Conservation (phyloP, 2,329 filamentous ascomycete genomes). For the Aspergillus sojae region DNA sequence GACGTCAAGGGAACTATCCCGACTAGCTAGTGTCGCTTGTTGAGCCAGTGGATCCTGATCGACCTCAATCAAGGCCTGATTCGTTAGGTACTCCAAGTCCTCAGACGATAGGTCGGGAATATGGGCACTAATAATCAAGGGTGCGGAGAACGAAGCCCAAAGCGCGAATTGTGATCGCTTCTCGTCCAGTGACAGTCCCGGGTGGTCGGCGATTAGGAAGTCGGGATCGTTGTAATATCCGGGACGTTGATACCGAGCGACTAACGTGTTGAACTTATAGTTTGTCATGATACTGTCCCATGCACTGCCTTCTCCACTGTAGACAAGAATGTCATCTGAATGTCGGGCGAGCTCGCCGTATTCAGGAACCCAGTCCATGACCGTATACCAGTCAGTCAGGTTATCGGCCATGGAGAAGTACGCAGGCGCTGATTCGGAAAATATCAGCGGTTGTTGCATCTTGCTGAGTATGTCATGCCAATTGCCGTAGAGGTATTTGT, state of each 20-base stretch:
- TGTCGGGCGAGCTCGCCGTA: constrained; percentile 51
- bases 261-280: constrained; percentile 48
- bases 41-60: constrained; percentile 48
- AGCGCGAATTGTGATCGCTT: constrained; percentile 53
- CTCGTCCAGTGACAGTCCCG: constrained; percentile 46
- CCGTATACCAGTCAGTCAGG: constrained; percentile 48
- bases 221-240: constrained; percentile 54
- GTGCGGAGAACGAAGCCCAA: constrained; percentile 55
- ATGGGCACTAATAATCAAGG: constrained; percentile 53
- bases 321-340: constrained; percentile 48
- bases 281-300: constrained; percentile 55
- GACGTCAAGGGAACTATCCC: constrained; percentile 48
- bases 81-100: constrained; percentile 42
- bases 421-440: constrained; percentile 51
- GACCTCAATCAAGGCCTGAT: constrained; percentile 46
- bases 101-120: constrained; percentile 40
- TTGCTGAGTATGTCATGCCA: constrained; percentile 48
- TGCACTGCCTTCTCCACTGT: constrained; percentile 42
- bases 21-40: constrained; percentile 53
- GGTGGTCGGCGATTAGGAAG: constrained; percentile 54
- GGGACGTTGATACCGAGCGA: constrained; percentile 50
- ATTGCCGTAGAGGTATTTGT: constrained; percentile 38
- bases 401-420: constrained; percentile 45
- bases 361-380: constrained; percentile 49
- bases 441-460: constrained; percentile 43